phyloP scores from a whole-genome alignment of 768 basidiomycete genomes.

The Lactifluus piperatus region DNA sequence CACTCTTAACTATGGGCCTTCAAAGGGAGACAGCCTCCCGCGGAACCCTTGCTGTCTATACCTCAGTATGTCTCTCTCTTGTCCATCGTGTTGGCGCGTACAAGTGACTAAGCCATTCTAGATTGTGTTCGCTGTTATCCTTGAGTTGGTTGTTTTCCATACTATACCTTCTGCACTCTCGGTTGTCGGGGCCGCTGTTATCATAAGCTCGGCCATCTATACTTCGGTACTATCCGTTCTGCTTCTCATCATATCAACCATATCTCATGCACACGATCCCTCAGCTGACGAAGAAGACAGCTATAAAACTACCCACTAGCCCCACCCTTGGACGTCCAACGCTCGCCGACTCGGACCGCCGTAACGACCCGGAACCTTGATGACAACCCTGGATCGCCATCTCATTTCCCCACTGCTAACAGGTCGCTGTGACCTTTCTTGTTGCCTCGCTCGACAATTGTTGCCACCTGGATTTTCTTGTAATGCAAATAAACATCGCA shows the following conservation, averaged over 20 bases:
- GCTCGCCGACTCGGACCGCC: not conserved
- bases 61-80: constrained; percentile 33
- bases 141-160: constrained; percentile 61
- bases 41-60: constrained; percentile 53
- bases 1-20: constrained; percentile 51
- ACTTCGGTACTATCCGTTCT: constrained; percentile 42
- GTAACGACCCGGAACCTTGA: not conserved
- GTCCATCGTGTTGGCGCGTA: not conserved
- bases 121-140: constrained; percentile 58
- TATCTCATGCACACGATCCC: not conserved
- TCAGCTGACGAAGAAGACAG: not conserved
- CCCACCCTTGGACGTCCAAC: not conserved
- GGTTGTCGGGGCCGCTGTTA: constrained; percentile 53
- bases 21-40: constrained; percentile 58
- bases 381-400: not conserved
- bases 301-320: not conserved
- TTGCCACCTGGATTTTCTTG: no score
- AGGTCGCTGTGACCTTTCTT: no score
- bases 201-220: constrained; percentile 52
- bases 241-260: not conserved
- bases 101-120: not conserved
- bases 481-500: no score
- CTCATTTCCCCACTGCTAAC: no score
- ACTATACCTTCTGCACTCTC: constrained; percentile 49
- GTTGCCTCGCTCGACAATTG: no score